Conservation (phyloP, 257 asterid genomes). For the Linaria vulgaris region DNA sequence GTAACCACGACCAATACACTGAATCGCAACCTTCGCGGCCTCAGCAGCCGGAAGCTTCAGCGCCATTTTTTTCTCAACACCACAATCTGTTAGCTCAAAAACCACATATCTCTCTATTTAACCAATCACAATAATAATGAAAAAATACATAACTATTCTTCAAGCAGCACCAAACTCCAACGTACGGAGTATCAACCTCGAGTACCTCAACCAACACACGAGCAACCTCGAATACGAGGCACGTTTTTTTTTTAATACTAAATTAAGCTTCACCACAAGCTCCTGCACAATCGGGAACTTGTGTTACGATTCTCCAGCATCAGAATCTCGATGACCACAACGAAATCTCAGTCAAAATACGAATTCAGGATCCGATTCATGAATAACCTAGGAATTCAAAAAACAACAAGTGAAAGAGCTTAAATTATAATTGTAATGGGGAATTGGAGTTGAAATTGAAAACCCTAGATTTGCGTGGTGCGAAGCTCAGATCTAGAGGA, state of each 20-base stretch:
- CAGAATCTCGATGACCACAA: constrained; percentile 28
- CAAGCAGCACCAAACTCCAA: constrained; percentile 35
- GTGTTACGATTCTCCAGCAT: constrained; percentile 27
- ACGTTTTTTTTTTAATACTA: too few species aligned
- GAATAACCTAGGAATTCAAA: constrained; percentile 31
- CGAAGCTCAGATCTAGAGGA: constrained; percentile 58
- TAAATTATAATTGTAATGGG: too few species aligned
- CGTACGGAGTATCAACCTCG: constrained; percentile 40
- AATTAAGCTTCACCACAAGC: too few species aligned
- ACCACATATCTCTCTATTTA: constrained; percentile 21
- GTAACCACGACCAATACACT: constrained; percentile 91
- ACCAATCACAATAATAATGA: too few species aligned
- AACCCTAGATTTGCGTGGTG: constrained; percentile 40
- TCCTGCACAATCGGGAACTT: constrained; percentile 25
- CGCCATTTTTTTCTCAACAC: constrained; percentile 53
- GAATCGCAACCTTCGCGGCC: constrained; percentile 84
- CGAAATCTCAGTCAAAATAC: constrained; percentile 19
- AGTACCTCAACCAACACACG: constrained; percentile 31
- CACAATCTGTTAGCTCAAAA: constrained; percentile 23
- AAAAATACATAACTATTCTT: too few species aligned
- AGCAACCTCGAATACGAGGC: constrained; percentile 30
- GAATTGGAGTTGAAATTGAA: constrained; percentile 24
- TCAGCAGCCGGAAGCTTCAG: constrained; percentile 80
- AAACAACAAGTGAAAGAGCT: too few species aligned
- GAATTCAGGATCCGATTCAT: constrained; percentile 25